Percentiles rank a stretch among this genome's conserved stretches.
Conservation (phyloP, 1,284 basidiomycete genomes). For the Acaromyces ingoldii region DNA sequence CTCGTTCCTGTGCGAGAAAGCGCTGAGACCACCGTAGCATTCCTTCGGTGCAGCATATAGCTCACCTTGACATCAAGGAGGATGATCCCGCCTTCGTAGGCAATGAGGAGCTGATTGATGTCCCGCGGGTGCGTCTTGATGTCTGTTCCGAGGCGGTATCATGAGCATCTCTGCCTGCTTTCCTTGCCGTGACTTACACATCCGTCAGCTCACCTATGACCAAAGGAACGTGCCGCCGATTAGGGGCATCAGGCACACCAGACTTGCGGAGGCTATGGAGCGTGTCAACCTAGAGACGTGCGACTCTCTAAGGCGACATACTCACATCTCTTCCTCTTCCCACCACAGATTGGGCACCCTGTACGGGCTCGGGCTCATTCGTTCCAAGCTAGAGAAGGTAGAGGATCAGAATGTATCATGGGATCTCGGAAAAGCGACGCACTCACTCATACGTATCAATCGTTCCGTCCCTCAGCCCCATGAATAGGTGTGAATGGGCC, state of each 20-base stretch:
- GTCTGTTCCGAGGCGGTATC: conserved; percentile 10
- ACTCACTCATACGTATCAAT: conserved; percentile 52
- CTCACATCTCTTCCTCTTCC: conserved; percentile 63
- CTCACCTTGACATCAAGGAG: conserved; percentile 42
- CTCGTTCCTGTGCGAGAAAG: no score
- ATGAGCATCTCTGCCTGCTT: background rate
- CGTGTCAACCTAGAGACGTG: no score
- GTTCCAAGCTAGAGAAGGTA: conserved; percentile 30
- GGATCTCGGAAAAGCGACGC: background rate
- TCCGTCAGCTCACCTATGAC: conserved; percentile 21
- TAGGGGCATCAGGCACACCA: conserved; percentile 58
- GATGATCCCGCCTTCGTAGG: conserved; percentile 64
- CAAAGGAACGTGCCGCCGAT: conserved; percentile 51
- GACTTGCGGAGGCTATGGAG: conserved; percentile 51
- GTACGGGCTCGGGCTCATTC: conserved; percentile 42
- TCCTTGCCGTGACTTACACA: background rate
- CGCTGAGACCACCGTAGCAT: no score
- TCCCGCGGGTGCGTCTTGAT: conserved; percentile 68
- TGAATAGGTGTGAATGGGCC: conserved; percentile 69
- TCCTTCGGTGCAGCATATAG: no score
- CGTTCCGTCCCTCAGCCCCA: conserved; percentile 53
- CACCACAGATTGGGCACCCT: conserved; percentile 61
- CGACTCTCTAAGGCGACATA: background rate
- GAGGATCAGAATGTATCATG: background rate
- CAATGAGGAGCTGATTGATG: conserved; percentile 72